Percentiles rank a stretch among this genome's conserved stretches.
phyloP scores from a whole-genome alignment of 805 yeast genomes.

The Candida saitoana region DNA sequence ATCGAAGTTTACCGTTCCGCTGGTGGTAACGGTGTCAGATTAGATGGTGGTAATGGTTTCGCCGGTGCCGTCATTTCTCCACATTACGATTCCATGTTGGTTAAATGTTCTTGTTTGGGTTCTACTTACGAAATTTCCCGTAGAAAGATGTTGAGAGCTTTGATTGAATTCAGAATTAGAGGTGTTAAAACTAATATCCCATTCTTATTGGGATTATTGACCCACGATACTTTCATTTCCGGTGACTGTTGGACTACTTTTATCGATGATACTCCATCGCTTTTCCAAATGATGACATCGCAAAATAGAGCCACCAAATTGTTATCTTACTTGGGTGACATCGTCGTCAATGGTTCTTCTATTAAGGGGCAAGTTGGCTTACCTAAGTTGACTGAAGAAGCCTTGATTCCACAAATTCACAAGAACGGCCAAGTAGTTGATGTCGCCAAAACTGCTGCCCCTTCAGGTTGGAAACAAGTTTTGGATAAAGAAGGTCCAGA shows the following conservation, averaged over 20 bases:
- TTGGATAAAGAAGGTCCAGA: constrained; percentile 83
- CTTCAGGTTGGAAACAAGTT: constrained; percentile 90
- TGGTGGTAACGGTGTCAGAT: constrained; percentile 98
- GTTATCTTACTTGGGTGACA: constrained; percentile 84
- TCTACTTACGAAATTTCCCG: constrained; percentile 95
- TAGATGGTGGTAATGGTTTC: constrained; percentile 98
- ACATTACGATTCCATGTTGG: constrained; percentile 97
- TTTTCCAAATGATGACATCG: constrained; percentile 91
- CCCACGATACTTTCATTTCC: constrained; percentile 78
- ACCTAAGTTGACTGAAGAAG: constrained; percentile 77
- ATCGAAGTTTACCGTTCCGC: constrained; percentile 97
- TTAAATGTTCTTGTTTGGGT: constrained; percentile 96
- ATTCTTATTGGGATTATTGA: constrained; percentile 83
- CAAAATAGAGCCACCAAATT: constrained; percentile 96
- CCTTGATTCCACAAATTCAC: constrained; percentile 69
- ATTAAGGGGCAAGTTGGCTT: constrained; percentile 93
- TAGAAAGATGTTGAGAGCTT: constrained; percentile 94
- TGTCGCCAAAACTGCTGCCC: constrained; percentile 46
- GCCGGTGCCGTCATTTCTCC: constrained; percentile 97
- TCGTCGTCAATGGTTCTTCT: constrained; percentile 93
- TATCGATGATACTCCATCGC: constrained; percentile 94
- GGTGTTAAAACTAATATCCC: constrained; percentile 99
- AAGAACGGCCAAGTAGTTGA: constrained; percentile 57
- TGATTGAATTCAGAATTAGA: constrained; percentile 96
- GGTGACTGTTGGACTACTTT: constrained; percentile 98